Percentiles rank a stretch among this genome's conserved stretches.
Evolutionary conservation across 192 early-diverging fungal genomes (phyloP).

Genomic region (Coemansia sp.): DNA sequence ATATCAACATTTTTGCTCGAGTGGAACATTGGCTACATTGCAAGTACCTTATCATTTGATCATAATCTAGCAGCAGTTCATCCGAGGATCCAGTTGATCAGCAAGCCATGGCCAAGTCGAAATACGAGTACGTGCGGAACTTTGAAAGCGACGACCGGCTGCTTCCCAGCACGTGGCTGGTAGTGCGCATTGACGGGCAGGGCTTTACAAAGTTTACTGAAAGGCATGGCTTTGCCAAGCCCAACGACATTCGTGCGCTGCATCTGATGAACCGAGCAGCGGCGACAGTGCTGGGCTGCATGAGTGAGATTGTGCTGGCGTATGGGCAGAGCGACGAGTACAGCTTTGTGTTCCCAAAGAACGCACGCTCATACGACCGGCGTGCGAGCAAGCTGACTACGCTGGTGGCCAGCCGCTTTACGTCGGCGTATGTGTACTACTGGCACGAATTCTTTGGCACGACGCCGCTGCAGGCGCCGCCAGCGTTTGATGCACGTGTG

Average conservation of each 20-base stretch:
- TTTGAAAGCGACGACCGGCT: constrained; percentile 80
- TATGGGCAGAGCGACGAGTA: constrained; percentile 97
- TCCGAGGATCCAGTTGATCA: no score
- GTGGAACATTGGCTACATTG: no score
- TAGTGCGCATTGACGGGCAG: constrained; percentile 91
- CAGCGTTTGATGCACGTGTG: constrained; percentile 87
- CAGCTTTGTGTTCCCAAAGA: constrained; percentile 70
- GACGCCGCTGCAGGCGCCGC: constrained; percentile 66
- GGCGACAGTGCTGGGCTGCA: constrained; percentile 72
- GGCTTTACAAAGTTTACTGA: constrained; percentile 86
- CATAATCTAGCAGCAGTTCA: no score
- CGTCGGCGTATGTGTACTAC: constrained; percentile 76
- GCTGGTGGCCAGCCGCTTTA: constrained; percentile 80
- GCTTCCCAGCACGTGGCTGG: constrained; percentile 83
- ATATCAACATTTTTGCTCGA: background rate
- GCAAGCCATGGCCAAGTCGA: constrained; percentile 80
- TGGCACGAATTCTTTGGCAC: constrained; percentile 77
- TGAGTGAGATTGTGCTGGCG: constrained; percentile 74
- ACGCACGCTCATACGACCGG: constrained; percentile 66
- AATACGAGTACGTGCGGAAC: constrained; percentile 85
- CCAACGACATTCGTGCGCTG: constrained; percentile 74
- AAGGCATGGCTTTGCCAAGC: constrained; percentile 71
- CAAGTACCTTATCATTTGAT: no score
- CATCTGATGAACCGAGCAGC: constrained; percentile 81
- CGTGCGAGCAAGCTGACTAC: constrained; percentile 80